A percentile compares a stretch with the other conserved stretches of the same genome.
Conservation (phyloP, 768 basidiomycete species). For the Grammothele lineata region DNA sequence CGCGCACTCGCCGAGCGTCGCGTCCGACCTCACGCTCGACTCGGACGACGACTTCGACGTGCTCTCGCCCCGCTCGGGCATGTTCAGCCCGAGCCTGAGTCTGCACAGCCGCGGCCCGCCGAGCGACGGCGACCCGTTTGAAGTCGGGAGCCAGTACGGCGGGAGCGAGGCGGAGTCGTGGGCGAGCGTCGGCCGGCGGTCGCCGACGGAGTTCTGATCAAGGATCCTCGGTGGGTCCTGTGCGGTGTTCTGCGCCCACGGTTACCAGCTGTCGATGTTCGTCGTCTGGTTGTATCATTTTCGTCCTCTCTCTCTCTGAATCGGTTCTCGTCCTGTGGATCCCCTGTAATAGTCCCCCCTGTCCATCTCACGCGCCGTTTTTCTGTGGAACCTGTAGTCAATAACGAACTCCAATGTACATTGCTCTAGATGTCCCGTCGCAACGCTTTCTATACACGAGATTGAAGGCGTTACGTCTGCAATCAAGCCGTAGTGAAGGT, state of each 20-base stretch:
- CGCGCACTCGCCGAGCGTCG: constrained; percentile 14
- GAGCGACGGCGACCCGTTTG: constrained; percentile 9
- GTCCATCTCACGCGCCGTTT: no score
- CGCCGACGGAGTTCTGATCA: constrained; percentile 17
- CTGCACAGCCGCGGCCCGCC: not conserved
- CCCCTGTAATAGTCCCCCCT: no score
- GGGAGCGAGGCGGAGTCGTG: constrained; percentile 22
- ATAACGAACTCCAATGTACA: no score
- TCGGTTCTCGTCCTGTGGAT: no score
- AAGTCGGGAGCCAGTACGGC: constrained; percentile 15
- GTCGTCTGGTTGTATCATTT: no score
- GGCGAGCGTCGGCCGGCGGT: constrained; percentile 22
- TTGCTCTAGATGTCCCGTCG: no score
- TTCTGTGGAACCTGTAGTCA: no score
- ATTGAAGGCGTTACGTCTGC: no score
- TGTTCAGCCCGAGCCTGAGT: constrained; percentile 21
- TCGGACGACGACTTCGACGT: constrained; percentile 22
- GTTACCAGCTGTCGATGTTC: no score
- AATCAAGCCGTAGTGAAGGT: no score
- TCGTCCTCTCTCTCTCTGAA: no score
- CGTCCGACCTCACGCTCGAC: constrained; percentile 13
- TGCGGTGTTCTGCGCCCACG: not conserved
- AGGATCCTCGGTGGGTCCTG: not conserved
- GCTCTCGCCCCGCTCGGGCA: constrained; percentile 22
- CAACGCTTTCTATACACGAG: no score